Percentiles rank a stretch among this genome's conserved stretches.
Evolutionary conservation across 2,329 filamentous ascomycete genomes (phyloP).

Genomic region (Chlorencoelia australis): DNA sequence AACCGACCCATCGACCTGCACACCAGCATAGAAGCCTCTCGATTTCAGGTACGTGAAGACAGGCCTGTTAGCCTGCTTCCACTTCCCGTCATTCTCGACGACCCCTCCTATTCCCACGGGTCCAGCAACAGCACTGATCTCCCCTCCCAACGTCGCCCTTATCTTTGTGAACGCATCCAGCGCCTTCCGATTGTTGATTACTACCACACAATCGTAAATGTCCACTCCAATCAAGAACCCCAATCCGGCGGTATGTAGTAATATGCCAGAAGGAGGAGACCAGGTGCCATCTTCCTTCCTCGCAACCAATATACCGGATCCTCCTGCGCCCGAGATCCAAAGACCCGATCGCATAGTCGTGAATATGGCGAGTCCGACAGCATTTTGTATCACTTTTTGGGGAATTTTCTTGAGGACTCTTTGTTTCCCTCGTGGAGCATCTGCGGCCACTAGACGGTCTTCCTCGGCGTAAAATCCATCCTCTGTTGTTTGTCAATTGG

Average conservation of each 20-base stretch:
- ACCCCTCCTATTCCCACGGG: constrained; percentile 51
- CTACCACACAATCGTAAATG: constrained; percentile 88
- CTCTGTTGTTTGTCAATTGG: constrained; percentile 35
- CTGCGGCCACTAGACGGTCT: constrained; percentile 21
- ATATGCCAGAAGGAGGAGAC: constrained; percentile 83
- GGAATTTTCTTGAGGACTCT: constrained; percentile 73
- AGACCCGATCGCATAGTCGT: constrained; percentile 91
- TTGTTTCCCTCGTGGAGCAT: constrained; percentile 41
- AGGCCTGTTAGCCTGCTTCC: constrained; percentile 51
- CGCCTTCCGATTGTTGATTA: constrained; percentile 79
- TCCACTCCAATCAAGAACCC: constrained; percentile 88
- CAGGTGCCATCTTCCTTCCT: constrained; percentile 75
- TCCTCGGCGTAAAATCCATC: constrained; percentile 59
- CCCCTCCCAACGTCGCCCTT: constrained; percentile 69
- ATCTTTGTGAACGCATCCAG: constrained; percentile 74
- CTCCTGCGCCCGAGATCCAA: constrained; percentile 85
- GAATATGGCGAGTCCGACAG: constrained; percentile 85
- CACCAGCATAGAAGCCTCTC: constrained; percentile 76
- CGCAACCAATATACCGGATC: constrained; percentile 77
- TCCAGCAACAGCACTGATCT: constrained; percentile 66
- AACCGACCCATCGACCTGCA: constrained; percentile 79
- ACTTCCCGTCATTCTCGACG: constrained; percentile 25
- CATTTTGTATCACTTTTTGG: constrained; percentile 72
- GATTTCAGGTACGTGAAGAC: constrained; percentile 85
- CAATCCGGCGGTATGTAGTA: constrained; percentile 79